Evolutionary conservation across 176 grass and related monocot species (phyloP).

Genomic region (Panicum miliaceum): DNA sequence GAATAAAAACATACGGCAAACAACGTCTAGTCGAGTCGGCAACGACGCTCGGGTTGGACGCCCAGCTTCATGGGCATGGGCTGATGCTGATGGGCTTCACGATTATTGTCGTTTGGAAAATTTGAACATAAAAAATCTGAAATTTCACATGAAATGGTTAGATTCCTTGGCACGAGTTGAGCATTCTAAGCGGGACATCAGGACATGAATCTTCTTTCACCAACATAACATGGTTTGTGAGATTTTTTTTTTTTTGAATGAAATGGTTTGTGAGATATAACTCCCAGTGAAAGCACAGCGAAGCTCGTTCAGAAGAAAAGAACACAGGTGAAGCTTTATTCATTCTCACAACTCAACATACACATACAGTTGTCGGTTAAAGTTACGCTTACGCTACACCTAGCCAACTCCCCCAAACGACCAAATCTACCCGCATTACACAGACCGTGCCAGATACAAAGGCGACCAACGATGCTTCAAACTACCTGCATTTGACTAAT

Average conservation of each 20-base stretch:
- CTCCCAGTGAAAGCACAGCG: neutral
- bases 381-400: conserved; percentile 49
- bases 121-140: neutral
- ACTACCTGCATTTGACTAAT: neutral
- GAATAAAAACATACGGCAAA: too few relatives aligned
- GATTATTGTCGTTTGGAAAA: neutral
- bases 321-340: conserved; percentile 38
- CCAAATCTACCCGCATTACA: conserved; percentile 2
- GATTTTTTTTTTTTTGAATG: too few relatives aligned
- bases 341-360: conserved; percentile 10
- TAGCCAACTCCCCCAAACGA: conserved; percentile 30
- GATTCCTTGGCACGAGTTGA: neutral
- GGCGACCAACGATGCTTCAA: conserved; percentile 6
- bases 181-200: too few relatives aligned
- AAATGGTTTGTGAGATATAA: neutral
- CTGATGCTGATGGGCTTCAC: neutral
- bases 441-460: conserved; percentile 2
- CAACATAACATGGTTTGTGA: neutral
- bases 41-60: neutral
- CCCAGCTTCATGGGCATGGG: neutral
- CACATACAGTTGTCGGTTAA: conserved; percentile 37
- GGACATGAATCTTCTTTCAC: neutral
- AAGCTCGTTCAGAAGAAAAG: neutral
- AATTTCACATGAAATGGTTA: neutral
- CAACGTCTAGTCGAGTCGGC: neutral